These are phyloP conservation scores for Casuarina cunninghamiana DNA, from an alignment of 306 rosid genomes.

Conservation along the genomic window DNA sequence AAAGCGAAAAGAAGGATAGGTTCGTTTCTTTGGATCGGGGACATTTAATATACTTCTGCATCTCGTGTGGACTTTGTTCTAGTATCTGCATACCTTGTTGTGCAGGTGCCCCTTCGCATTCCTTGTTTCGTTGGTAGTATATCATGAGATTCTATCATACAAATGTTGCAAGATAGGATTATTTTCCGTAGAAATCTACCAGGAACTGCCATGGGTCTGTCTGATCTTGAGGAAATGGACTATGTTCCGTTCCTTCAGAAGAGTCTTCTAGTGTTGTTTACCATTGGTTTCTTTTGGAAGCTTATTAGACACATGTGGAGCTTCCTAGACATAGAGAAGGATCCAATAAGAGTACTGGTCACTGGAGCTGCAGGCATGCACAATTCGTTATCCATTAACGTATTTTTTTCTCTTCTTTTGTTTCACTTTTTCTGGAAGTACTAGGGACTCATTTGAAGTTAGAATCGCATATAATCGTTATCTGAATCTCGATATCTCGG, in stretches of 20 bases:
- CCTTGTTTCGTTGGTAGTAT: slow-evolving; percentile 17
- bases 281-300: slow-evolving; percentile 62
- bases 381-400: neutral
- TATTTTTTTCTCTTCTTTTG: neutral
- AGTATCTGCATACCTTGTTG: slow-evolving; percentile 51
- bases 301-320: slow-evolving; percentile 63
- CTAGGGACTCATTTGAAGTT: neutral
- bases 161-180: neutral
- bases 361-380: slow-evolving; percentile 86
- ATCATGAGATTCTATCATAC: neutral
- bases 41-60: slow-evolving; percentile 20
- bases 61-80: slow-evolving; percentile 47
- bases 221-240: slow-evolving; percentile 37
- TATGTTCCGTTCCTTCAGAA: slow-evolving; percentile 39
- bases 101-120: slow-evolving; percentile 29
- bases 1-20: slow-evolving; percentile 11
- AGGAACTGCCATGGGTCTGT: slow-evolving; percentile 27
- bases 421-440: neutral
- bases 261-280: slow-evolving; percentile 43
- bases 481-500: neutral
- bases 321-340: slow-evolving; percentile 58
- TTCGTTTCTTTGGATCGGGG: slow-evolving; percentile 42
- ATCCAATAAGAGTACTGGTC: slow-evolving; percentile 70
- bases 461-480: neutral
- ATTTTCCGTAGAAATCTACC: slow-evolving; percentile 21